Base-by-base conservation (phyloP, 2,329 filamentous ascomycete species). In the Allantophomopsis lycopodina region DNA sequence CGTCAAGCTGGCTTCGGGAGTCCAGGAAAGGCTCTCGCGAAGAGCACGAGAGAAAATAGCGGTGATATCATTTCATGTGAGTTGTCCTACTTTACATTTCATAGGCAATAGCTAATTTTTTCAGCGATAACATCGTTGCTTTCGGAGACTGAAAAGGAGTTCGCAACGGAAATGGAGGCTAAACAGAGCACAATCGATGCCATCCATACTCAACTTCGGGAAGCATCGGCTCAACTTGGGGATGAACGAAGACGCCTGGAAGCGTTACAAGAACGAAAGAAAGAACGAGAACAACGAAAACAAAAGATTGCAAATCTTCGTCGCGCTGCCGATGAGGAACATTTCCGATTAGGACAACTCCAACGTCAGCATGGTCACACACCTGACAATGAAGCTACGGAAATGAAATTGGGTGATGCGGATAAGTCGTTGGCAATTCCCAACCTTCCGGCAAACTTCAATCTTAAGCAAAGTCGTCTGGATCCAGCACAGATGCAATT, bases 101-200 rank as follows among this genome's bases (percentile, higher is more conserved):
- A 18, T 16, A 12, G 30, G 35, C 16, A 23, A 23, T 8, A 10
- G n/a, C 46, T 57, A 55, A 58, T 62, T 64, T 54, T 64, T 50
- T 39, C 50, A 78, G 83, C 88, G 37, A 88, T 95, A 51, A 84
- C 83, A 34, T 79, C 85, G 47, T 77, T 94, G 37, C 69, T 98
- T 16, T 77, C 76, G 34, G 79, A 87, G 49, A 83, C 87, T 5
- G 78, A 87, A 37, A 71, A 77, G 34, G 77, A 85, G 35, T 89
- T 95, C 55, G 80, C 84, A 41, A 68, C 76, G 37, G 84, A 89
- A 56, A 76, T 94, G 46, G 82, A 80, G 50, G 69, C 80, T 35
- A 94, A 94, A 56, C 88, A 95, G 61, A 71, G 80, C 37, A 73
- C 79, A 21, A 80, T 96, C 40, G 87, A 95, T 54, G 70, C 77